phyloP scores from a whole-genome alignment of 805 yeast species.

The Candida vaughaniae region DNA sequence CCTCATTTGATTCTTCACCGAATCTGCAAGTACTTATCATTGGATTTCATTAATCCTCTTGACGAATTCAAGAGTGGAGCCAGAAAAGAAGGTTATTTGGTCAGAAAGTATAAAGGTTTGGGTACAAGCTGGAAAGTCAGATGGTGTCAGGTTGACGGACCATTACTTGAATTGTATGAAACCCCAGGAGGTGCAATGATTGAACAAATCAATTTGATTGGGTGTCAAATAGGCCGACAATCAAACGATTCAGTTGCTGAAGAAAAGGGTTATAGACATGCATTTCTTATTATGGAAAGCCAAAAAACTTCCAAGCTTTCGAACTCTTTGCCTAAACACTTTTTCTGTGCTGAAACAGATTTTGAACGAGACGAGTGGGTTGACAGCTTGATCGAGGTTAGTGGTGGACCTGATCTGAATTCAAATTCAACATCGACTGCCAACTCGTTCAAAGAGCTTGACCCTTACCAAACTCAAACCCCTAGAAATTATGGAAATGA shows the following conservation, averaged over 20 bases:
- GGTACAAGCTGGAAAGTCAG: constrained; percentile 66
- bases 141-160: constrained; percentile 66
- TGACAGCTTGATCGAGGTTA: constrained; percentile 35
- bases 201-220: constrained; percentile 51
- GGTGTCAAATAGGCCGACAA: constrained; percentile 59
- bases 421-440: constrained; percentile 5
- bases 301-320: constrained; percentile 34
- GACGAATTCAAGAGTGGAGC: constrained; percentile 54
- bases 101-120: constrained; percentile 63
- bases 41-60: constrained; percentile 62
- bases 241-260: constrained; percentile 40
- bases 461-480: constrained; percentile 1
- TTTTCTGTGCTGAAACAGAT: constrained; percentile 77
- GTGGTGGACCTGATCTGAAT: constrained; percentile 1
- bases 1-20: constrained; percentile 51
- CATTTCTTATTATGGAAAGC: constrained; percentile 54
- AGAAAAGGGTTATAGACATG: constrained; percentile 55
- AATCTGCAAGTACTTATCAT: constrained; percentile 64
- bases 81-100: constrained; percentile 60
- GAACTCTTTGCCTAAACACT: constrained; percentile 49
- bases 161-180: constrained; percentile 56
- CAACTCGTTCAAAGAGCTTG: constrained; percentile 5
- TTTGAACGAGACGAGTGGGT: constrained; percentile 77
- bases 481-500: constrained; percentile 11
- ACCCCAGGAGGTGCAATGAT: constrained; percentile 51